Base-by-base conservation (phyloP, 108 stramenopile species). In the Phaeodactylum tricornutum region DNA sequence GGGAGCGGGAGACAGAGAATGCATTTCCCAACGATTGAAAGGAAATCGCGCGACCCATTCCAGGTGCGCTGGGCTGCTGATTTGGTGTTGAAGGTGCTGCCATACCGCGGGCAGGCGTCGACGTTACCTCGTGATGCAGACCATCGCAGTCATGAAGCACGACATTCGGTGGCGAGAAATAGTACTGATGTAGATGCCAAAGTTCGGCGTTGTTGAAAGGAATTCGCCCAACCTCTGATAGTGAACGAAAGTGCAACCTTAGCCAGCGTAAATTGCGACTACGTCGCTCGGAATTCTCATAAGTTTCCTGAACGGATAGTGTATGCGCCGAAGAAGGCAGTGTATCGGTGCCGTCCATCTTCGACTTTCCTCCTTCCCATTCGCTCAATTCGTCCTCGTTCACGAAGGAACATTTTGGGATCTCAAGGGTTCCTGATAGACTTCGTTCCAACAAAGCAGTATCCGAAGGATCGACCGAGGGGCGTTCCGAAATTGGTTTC, bases 151-250 rank as follows among this genome's bases (percentile, higher is more conserved):
- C 70, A 8, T 68, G 65, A 28, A 56, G 60, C 1, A 32, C 47
- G 41, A 50, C 43, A 41, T 60, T 57, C 6, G 71, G 63, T 19
- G 81, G 74, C 25, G 86, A 87, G 45, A 77, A 81, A 55, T 78
- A 87, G 47, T 87, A 72, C 30, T 75, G 74, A 49, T 87, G 73
- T 11, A 87, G 59, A 49, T 78, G 79, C 65, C 79, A 68, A 43
- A 87, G 50, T 55, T 87, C 86, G 3, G 79, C 77, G 33, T 78
- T 66, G 43, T 74, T 73, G 53, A 78, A 87, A 3, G 77, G 70
- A 23, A 87, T 59, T 23, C 71, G 64, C 2, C 63, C 69, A 28
- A 87, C 60, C 29, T 82, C 81, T 25, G 59, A 54, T 36, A 87
- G 41, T 11, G 79, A 61, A 39, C 70, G 64, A 28, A 70, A 62